Conservation (phyloP, 306 rosid species). For the Quercus cerris region DNA sequence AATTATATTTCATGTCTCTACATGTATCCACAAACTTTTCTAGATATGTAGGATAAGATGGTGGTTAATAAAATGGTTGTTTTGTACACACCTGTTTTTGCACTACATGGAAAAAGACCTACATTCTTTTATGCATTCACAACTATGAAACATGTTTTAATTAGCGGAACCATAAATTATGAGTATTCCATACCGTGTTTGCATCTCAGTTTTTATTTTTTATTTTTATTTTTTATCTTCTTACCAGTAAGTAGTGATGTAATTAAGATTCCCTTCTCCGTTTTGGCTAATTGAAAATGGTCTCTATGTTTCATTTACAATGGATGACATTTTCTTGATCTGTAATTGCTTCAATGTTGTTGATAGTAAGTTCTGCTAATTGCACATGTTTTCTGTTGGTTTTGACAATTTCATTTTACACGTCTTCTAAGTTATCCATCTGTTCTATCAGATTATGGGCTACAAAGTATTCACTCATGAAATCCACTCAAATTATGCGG, state of each 20-base stretch:
- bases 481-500: constrained; percentile 89
- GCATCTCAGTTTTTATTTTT: not conserved
- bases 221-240: not conserved
- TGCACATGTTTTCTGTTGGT: constrained; percentile 10
- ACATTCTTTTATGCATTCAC: not conserved
- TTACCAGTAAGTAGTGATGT: not conserved
- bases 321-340: not conserved
- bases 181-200: not conserved
- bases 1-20: not conserved
- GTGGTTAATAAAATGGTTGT: not conserved
- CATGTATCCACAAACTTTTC: not conserved
- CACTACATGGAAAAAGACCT: not conserved
- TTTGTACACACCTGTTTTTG: not conserved
- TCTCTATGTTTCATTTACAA: not conserved
- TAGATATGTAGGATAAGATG: not conserved
- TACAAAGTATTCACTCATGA: constrained; percentile 92
- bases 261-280: not conserved
- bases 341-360: constrained; percentile 6
- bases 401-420: constrained; percentile 17
- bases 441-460: constrained; percentile 82
- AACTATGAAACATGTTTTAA: not conserved
- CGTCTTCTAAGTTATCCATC: constrained; percentile 21
- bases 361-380: constrained; percentile 7
- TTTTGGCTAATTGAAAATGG: not conserved
- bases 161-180: not conserved